Evolutionary conservation across 768 basidiomycete genomes (phyloP), one percentile per base, ranked within the genome.

Genomic region (Gloeophyllum trabeum): DNA sequence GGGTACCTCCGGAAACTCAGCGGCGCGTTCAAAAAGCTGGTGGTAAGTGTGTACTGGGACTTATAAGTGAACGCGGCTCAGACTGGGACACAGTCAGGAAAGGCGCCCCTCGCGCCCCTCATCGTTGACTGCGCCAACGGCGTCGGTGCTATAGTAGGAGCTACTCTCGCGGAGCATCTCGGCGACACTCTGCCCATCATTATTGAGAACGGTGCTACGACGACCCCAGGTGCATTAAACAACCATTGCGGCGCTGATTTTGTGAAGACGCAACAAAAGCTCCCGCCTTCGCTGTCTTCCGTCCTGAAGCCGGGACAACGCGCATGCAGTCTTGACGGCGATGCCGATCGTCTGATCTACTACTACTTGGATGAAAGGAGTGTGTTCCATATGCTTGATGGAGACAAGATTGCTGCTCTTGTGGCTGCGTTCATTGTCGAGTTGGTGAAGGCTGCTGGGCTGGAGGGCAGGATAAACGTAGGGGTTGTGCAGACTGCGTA

Each of bases 81-180:
- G 39, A 35, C 45, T 35, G 47, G 39, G 35, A 22, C 21, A 24
- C 45, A 89, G 82, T 64, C 71, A 20, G 77, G 78, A 45, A 79
- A 79, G 59, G 61, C 65, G 32, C 61, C 66, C 41, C 61, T 71
- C 7, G 59, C 71, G 13, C 75, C 79, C 26, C 55, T 99, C 37
- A 58, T 85, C n/a, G 69, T 99, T 32, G 96, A 99, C 60, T 98
- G 96, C 57, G 96, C 96, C n/a, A 98, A 99, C 57, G 96, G 96
- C 21, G 96, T 99, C 19, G 96, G 96, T 37, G 77, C 85, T 13
- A 64, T 70, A 5, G 80, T 84, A 28, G 79, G 87, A 10, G 64
- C 65, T 24, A 74, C 71, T 34, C 64, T 98, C 28, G 55, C 67
- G 3, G 61, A 71, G 42, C 69, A 75, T 41, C 72, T 96, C 19